A percentile compares a stretch with the other conserved stretches of the same genome.
These are phyloP conservation scores for Claviceps lovelessii DNA, from an alignment of 2,329 filamentous ascomycete species.

Conservation along the genomic window DNA sequence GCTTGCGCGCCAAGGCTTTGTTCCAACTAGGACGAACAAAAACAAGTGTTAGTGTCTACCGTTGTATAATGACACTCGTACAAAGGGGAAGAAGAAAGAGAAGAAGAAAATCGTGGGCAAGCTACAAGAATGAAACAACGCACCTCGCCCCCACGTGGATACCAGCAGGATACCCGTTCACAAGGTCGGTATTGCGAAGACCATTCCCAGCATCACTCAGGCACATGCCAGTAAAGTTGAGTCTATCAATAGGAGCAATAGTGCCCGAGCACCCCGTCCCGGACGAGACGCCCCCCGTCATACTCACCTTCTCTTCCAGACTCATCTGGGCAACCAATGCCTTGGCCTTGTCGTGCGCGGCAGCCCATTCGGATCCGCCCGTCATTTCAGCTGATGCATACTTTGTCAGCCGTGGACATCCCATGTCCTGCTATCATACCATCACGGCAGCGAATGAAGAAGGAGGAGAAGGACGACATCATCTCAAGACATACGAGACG, in stretches of 20 bases:
- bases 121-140: background rate
- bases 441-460: background rate
- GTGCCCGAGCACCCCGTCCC: slow-evolving; percentile 34
- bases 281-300: slow-evolving; percentile 55
- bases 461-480: background rate
- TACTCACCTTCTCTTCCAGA: slow-evolving; percentile 61
- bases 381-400: slow-evolving; percentile 31
- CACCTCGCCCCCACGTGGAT: slow-evolving; percentile 27
- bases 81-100: background rate
- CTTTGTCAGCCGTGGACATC: background rate
- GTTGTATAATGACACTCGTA: too few relatives aligned
- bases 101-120: background rate
- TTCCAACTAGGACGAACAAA: slow-evolving; percentile 43
- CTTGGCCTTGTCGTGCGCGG: slow-evolving; percentile 51
- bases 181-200: slow-evolving; percentile 27
- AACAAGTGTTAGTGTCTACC: background rate
- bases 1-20: slow-evolving; percentile 49
- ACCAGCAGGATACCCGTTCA: slow-evolving; percentile 27
- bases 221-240: slow-evolving; percentile 31
- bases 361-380: slow-evolving; percentile 47
- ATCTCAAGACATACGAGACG: slow-evolving; percentile 29
- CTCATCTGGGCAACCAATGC: slow-evolving; percentile 59
- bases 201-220: slow-evolving; percentile 31
- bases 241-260: slow-evolving; percentile 22
- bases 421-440: background rate